phyloP scores from a whole-genome alignment of 768 basidiomycete species.

The Gloeopeniophorella convolvens region DNA sequence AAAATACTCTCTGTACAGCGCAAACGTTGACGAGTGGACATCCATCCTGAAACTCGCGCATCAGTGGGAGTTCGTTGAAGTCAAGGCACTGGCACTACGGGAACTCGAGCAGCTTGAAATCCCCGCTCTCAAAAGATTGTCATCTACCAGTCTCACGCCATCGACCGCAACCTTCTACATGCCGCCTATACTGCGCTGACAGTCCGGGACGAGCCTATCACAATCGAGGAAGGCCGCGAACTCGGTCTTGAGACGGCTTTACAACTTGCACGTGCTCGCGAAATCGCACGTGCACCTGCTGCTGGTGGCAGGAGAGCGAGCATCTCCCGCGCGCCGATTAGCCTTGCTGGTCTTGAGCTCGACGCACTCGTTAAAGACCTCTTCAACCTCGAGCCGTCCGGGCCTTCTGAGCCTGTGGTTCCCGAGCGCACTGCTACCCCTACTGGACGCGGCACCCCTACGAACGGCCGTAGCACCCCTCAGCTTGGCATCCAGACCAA shows the following conservation, averaged over 20 bases:
- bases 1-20: conserved; percentile 49
- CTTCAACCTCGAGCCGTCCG: conserved; percentile 4
- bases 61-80: conserved; percentile 48
- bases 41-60: conserved; percentile 48
- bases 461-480: not conserved
- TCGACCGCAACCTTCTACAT: conserved; percentile 46
- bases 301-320: not conserved
- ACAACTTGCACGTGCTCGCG: conserved; percentile 47
- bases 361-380: conserved; percentile 15
- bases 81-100: conserved; percentile 45
- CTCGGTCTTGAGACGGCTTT: conserved; percentile 55
- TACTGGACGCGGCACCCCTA: not conserved
- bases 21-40: conserved; percentile 45
- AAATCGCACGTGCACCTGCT: conserved; percentile 25
- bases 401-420: not conserved
- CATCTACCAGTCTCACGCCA: conserved; percentile 46
- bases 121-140: conserved; percentile 46
- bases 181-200: conserved; percentile 48
- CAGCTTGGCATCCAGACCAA: conserved; percentile 1
- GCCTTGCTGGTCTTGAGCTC: conserved; percentile 2
- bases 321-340: not conserved
- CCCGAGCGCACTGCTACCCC: not conserved
- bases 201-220: conserved; percentile 43
- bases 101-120: conserved; percentile 44
- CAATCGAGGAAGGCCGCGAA: conserved; percentile 45